Evolutionary conservation across 140 eudicot genomes (phyloP), one percentile per base, ranked within the genome.

Genomic region (Bidens hawaiensis): DNA sequence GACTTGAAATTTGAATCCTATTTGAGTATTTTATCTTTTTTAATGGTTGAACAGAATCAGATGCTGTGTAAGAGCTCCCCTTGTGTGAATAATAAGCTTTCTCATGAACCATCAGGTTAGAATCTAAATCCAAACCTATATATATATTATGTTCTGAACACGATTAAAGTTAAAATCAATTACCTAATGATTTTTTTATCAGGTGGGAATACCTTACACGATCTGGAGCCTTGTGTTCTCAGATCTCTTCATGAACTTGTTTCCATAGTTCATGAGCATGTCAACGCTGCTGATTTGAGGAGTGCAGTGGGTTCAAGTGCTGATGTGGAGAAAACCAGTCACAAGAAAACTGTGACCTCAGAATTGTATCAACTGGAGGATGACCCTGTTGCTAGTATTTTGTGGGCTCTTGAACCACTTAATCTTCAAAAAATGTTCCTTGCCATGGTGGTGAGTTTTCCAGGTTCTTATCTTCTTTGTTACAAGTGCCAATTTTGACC

Each of bases 361-460:
- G 76, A 79, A 52, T 61, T 76, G 42, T 81, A 26, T 70, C 40
- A 63, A 73, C 68, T 88, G 62, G 78, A 78, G 47, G 95, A 84
- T 34, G 99, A 93, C 71, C 87, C 84, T 27, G 77, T 93, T 74
- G 96, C 99, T 73, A 61, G 40, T 67, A 66, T 79, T 43, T 4
- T 93, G 16, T 93, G 93, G 99, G 67, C 62, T 49, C 89, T 88
- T 16, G 81, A 88, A 47, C 95, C 99, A 36, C 81, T 65, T 67
- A 43, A 64, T 60, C 82, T 88, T 67, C 93, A 79, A 59, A 70
- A 69, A 41, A 74, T 85, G 78, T 79, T 93, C 33, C 80, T 88
- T 64, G 80, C 84, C 41, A 85, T 88, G 95, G 94, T 81, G 77
- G 99, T 93, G 63, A 80, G 96, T 85, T 54, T 54, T 54, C 70